These are phyloP conservation scores for Durotheca rogersii DNA, from an alignment of 495 filamentous ascomycete genomes.

Conservation along the genomic window DNA sequence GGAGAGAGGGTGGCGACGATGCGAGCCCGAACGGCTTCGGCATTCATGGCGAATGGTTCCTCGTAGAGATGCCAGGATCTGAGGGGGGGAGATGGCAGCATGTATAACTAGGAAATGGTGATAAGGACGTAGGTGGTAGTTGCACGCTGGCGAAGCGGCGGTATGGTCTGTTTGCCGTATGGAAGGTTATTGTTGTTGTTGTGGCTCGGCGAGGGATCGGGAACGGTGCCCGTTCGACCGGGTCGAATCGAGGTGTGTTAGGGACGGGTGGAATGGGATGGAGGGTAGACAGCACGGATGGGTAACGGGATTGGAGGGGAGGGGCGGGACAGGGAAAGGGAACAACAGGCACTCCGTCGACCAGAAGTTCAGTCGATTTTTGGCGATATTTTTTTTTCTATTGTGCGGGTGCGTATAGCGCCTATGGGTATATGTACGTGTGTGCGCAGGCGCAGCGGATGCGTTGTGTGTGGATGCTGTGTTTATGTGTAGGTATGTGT, in stretches of 20 bases:
- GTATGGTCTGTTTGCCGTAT: not conserved
- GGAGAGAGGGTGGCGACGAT: constrained; percentile 83
- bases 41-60: constrained; percentile 69
- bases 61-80: not conserved
- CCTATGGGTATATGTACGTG: too few species aligned
- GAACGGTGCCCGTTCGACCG: constrained; percentile 18
- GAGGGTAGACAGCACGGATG: too few species aligned
- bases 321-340: not conserved
- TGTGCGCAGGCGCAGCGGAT: too few species aligned
- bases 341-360: constrained; percentile 9
- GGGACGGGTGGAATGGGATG: not conserved
- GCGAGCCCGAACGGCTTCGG: constrained; percentile 77
- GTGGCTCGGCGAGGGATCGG: constrained; percentile 14
- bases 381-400: constrained; percentile 1
- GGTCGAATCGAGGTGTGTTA: constrained; percentile 16
- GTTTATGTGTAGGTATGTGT: too few species aligned
- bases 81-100: not conserved
- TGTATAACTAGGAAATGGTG: not conserved
- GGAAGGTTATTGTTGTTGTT: not conserved
- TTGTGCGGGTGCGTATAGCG: too few species aligned
- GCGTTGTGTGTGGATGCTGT: too few species aligned
- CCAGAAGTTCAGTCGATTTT: constrained; percentile 7
- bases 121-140: not conserved
- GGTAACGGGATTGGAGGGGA: not conserved
- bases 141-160: not conserved